Conservation (phyloP, 1,284 basidiomycete species). For the Tranzscheliella williamsii region DNA sequence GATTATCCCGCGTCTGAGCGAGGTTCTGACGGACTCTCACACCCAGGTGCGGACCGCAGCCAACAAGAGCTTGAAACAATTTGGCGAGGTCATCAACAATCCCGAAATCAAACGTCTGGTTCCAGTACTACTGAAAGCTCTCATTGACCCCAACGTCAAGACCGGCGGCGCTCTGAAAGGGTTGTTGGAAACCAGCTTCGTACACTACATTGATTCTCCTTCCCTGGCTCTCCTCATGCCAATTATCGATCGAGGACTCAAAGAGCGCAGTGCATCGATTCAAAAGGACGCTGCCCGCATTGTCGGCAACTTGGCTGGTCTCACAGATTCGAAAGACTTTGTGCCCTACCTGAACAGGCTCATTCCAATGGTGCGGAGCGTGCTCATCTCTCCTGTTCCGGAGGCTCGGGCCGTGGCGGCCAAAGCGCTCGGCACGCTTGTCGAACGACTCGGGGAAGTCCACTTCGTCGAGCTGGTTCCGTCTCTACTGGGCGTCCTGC, state of each 20-base stretch:
- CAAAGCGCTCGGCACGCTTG: constrained; percentile 93
- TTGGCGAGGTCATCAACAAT: constrained; percentile 73
- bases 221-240: constrained; percentile 95
- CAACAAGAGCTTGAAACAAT: constrained; percentile 94
- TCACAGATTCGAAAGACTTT: constrained; percentile 95
- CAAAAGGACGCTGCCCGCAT: constrained; percentile 97
- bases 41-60: constrained; percentile 91
- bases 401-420: constrained; percentile 96
- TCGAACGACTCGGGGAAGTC: constrained; percentile 90
- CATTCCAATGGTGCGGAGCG: constrained; percentile 86
- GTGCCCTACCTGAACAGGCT: constrained; percentile 89
- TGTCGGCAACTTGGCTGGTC: constrained; percentile 85
- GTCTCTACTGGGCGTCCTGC: constrained; percentile 83
- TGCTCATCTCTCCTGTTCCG: constrained; percentile 86
- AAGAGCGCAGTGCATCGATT: constrained; percentile 86
- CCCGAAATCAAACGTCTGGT: constrained; percentile 87
- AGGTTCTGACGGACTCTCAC: constrained; percentile 94
- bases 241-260: constrained; percentile 89
- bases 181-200: constrained; percentile 90
- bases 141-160: constrained; percentile 88
- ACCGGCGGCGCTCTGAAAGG: constrained; percentile 81
- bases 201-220: constrained; percentile 97
- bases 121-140: constrained; percentile 87
- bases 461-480: constrained; percentile 96
- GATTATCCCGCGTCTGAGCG: constrained; percentile 91